A percentile compares a stretch with the other conserved stretches of the same genome.
phyloP scores from a whole-genome alignment of 805 yeast species.

The Lipomyces orientalis region DNA sequence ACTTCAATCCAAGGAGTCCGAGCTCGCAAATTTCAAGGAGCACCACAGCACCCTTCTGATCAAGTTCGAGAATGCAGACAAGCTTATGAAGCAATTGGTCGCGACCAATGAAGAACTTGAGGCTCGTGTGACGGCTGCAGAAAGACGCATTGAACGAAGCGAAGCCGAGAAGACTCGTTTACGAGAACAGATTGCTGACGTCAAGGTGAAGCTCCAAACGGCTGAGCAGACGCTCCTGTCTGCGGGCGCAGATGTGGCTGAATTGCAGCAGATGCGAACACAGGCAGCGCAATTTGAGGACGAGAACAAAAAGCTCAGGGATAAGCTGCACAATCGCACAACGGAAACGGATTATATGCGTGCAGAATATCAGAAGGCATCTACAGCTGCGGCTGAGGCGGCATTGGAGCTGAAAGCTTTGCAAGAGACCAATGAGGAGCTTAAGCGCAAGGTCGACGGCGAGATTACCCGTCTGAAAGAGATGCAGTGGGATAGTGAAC shows the following conservation, averaged over 20 bases:
- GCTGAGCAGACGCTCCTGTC: constrained; percentile 41
- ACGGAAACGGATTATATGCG: constrained; percentile 67
- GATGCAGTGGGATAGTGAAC: constrained; percentile 43
- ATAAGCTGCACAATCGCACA: constrained; percentile 53
- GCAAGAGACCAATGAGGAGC: constrained; percentile 37
- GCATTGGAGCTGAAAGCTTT: constrained; percentile 42
- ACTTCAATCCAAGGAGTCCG: constrained; percentile 9
- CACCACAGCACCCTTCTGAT: constrained; percentile 6
- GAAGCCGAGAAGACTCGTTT: constrained; percentile 35
- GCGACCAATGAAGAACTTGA: constrained; percentile 34
- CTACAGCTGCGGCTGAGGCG: constrained; percentile 43
- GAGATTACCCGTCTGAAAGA: constrained; percentile 41
- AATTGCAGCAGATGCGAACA: constrained; percentile 49
- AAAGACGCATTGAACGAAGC: constrained; percentile 39
- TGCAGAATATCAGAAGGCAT: constrained; percentile 42
- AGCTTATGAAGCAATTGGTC: neutral
- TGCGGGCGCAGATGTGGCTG: constrained; percentile 38
- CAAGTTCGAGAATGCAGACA: constrained; percentile 10
- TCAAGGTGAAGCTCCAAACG: constrained; percentile 44
- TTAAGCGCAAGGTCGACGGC: constrained; percentile 38
- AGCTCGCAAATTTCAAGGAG: neutral
- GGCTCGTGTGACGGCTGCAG: constrained; percentile 34
- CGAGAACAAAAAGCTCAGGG: constrained; percentile 52
- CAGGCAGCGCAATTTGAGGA: constrained; percentile 55
- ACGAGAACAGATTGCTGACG: constrained; percentile 40